Conservation (phyloP, 2,329 filamentous ascomycete genomes). For the Pseudodiploospora longispora region DNA sequence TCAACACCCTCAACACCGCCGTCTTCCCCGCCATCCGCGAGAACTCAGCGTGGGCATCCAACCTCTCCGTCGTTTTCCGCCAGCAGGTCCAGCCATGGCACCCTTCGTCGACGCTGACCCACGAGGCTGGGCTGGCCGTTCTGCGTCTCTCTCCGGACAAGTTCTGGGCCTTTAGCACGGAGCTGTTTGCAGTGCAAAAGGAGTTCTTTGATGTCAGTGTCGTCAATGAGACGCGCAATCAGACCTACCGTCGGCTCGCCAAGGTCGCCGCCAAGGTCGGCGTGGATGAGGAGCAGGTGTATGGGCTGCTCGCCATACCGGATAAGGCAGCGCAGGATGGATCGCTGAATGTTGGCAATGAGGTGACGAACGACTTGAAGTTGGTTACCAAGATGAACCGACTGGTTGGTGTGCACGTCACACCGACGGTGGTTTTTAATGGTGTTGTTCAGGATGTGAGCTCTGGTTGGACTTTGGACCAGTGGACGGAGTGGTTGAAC, state of each 20-base stretch:
- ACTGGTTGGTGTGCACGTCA: constrained; percentile 78
- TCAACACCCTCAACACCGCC: constrained; percentile 47
- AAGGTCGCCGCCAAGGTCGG: constrained; percentile 62
- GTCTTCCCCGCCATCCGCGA: constrained; percentile 56
- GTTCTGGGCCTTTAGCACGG: constrained; percentile 73
- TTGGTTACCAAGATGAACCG: constrained; percentile 72
- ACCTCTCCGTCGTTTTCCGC: constrained; percentile 72
- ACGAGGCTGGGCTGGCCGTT: constrained; percentile 80
- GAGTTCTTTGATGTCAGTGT: constrained; percentile 80
- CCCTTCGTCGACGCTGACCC: constrained; percentile 70
- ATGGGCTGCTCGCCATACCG: constrained; percentile 58
- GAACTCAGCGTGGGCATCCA: constrained; percentile 46
- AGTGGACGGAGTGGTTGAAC: constrained; percentile 80
- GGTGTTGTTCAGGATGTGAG: constrained; percentile 76
- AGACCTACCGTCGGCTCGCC: constrained; percentile 73
- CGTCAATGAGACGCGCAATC: constrained; percentile 75
- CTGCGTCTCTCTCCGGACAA: constrained; percentile 58
- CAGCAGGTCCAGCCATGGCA: constrained; percentile 96
- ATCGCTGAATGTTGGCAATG: constrained; percentile 68
- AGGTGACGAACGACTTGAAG: constrained; percentile 79
- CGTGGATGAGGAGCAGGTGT: constrained; percentile 62
- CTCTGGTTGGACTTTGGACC: constrained; percentile 66
- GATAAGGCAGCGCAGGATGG: constrained; percentile 61
- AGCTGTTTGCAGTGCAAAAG: constrained; percentile 57
- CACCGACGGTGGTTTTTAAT: constrained; percentile 83